Percentiles rank a stretch among this genome's conserved stretches.
Evolutionary conservation across 257 asterid species (phyloP).

Genomic region (Echites panduratus): DNA sequence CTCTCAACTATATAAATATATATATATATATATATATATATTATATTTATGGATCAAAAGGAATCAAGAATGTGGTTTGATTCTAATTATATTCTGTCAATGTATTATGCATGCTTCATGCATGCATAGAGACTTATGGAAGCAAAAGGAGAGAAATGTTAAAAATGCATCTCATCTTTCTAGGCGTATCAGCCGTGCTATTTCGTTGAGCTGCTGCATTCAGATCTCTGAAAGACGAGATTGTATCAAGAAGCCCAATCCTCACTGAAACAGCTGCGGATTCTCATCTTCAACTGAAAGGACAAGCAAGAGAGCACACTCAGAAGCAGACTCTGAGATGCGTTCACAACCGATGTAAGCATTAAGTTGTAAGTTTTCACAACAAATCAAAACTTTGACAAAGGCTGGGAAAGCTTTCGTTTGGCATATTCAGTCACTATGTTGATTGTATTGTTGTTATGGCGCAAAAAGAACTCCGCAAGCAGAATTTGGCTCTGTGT

Average conservation of each 20-base stretch:
- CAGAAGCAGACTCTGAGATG: not conserved
- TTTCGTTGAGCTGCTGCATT: not conserved
- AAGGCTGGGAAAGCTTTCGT: constrained; percentile 38
- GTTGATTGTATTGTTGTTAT: constrained; percentile 48
- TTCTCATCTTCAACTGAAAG: not conserved
- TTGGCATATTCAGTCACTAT: constrained; percentile 62
- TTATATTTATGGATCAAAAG: too few relatives aligned
- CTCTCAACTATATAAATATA: too few relatives aligned
- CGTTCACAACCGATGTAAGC: not conserved
- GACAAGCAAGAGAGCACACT: too few relatives aligned
- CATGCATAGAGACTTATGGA: too few relatives aligned
- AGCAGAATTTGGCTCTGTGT: constrained; percentile 70
- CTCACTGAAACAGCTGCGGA: too few relatives aligned
- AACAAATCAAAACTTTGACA: constrained; percentile 33
- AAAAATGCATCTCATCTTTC: too few relatives aligned
- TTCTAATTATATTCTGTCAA: too few relatives aligned
- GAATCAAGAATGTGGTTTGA: too few relatives aligned
- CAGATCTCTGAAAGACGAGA: not conserved
- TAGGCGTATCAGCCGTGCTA: not conserved
- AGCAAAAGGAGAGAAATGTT: too few relatives aligned
- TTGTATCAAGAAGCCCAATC: not conserved
- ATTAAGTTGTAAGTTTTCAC: not conserved
- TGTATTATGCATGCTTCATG: too few relatives aligned
- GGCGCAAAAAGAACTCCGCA: constrained; percentile 90
- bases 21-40: too few relatives aligned